Evolutionary conservation across 352 stramenopile species (phyloP).

Genomic region (Phytopythium cucurbitacearum): DNA sequence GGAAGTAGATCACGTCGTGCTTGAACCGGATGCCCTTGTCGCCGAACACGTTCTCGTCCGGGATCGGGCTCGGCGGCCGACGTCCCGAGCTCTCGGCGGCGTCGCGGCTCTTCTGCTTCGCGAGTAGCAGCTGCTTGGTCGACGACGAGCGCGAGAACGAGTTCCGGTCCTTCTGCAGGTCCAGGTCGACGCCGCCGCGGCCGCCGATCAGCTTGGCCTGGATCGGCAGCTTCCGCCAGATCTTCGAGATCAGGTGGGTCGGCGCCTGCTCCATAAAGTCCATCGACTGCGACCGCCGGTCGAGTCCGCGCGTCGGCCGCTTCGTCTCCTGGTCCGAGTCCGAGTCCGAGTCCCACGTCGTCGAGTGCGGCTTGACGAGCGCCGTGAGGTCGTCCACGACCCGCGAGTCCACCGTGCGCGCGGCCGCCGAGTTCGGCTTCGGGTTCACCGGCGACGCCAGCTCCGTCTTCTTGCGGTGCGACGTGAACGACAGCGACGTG

Average conservation of each 20-base stretch:
- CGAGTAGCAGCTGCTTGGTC: constrained; percentile 33
- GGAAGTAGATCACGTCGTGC: constrained; percentile 16
- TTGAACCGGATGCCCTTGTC: constrained; percentile 49
- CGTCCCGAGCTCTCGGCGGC: constrained; percentile 14
- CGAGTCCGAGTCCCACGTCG: constrained; percentile 65
- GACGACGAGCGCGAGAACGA: constrained; percentile 58
- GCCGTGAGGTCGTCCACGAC: constrained; percentile 44
- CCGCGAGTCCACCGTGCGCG: constrained; percentile 11
- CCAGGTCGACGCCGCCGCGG: constrained; percentile 45
- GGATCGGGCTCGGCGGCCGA: constrained; percentile 25
- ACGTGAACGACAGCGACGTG: constrained; percentile 42
- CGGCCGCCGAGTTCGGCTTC: background rate
- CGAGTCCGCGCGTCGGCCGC: constrained; percentile 49
- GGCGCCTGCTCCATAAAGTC: constrained; percentile 77
- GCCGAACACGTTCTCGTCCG: constrained; percentile 41
- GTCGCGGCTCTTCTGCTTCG: constrained; percentile 27
- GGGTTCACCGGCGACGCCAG: constrained; percentile 5
- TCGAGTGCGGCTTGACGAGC: constrained; percentile 39
- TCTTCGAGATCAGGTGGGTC: constrained; percentile 72
- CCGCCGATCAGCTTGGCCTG: constrained; percentile 56
- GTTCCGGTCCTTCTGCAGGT: constrained; percentile 57
- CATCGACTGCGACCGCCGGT: constrained; percentile 64
- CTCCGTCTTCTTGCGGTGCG: constrained; percentile 21
- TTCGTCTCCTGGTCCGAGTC: constrained; percentile 68
- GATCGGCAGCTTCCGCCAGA: constrained; percentile 76